phyloP scores from a whole-genome alignment of 2,329 filamentous ascomycete genomes.

The Cladophialophora immunda region DNA sequence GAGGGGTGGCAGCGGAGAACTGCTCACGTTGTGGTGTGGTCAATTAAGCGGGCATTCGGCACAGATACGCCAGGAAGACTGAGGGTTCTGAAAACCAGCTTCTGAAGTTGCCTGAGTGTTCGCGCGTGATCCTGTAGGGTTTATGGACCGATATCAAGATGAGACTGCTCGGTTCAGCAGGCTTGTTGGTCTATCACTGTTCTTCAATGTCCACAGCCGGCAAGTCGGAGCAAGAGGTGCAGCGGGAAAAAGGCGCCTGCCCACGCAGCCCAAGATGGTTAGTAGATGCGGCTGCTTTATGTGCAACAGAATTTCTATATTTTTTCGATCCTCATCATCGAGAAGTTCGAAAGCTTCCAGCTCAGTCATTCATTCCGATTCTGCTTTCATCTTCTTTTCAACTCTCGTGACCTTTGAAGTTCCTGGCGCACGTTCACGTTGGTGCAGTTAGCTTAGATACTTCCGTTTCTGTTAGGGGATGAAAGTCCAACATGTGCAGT shows the following conservation, averaged over 20 bases:
- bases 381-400: neutral
- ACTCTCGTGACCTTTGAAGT: neutral
- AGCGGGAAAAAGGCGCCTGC: constrained; percentile 1
- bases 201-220: neutral
- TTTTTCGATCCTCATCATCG: neutral
- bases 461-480: constrained; percentile 26
- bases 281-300: constrained; percentile 3
- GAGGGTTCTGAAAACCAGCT: neutral
- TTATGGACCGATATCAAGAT: neutral
- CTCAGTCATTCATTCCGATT: constrained; percentile 6
- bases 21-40: constrained; percentile 9
- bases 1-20: constrained; percentile 20
- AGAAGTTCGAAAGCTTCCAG: neutral
- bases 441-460: neutral
- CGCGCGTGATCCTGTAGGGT: neutral
- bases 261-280: neutral
- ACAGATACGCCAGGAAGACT: constrained; percentile 9
- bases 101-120: neutral
- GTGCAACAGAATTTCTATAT: neutral
- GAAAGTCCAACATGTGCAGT: constrained; percentile 31
- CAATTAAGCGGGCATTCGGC: constrained; percentile 21
- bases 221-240: neutral
- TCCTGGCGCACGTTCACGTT: neutral
- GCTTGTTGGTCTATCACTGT: neutral
- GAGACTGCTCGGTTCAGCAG: neutral